phyloP scores from a whole-genome alignment of 2,329 filamentous ascomycete genomes.

The Aspergillus terreus region DNA sequence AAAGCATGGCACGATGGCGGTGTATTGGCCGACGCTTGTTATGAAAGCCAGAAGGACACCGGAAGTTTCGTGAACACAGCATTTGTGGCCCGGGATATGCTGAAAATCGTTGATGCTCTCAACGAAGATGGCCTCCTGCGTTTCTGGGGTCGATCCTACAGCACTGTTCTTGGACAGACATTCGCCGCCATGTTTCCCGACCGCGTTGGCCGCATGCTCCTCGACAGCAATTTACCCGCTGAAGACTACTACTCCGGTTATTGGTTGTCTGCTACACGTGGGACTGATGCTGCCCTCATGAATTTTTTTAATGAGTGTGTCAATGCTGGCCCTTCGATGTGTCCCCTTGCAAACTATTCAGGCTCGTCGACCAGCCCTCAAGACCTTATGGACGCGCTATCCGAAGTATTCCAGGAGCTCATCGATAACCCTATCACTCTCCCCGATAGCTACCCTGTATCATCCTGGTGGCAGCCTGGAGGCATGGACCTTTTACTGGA shows the following conservation, averaged over 20 bases:
- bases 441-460: neutral
- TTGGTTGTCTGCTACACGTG: neutral
- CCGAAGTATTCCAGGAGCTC: constrained; percentile 1
- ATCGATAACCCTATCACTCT: neutral
- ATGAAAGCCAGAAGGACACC: neutral
- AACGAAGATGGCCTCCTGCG: constrained; percentile 2
- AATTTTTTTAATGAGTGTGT: constrained; percentile 4
- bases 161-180: constrained; percentile 1
- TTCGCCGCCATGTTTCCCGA: constrained; percentile 6
- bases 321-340: neutral
- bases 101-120: constrained; percentile 1
- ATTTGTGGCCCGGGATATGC: constrained; percentile 2
- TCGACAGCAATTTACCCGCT: neutral
- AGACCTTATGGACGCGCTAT: neutral
- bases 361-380: neutral
- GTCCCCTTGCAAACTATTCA: constrained; percentile 1
- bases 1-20: constrained; percentile 3
- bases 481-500: neutral
- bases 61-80: neutral
- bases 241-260: constrained; percentile 2
- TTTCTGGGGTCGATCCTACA: constrained; percentile 6
- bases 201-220: constrained; percentile 1
- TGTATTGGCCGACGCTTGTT: neutral
- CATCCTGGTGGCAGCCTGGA: neutral
- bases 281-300: neutral